Evolutionary conservation across 2,329 filamentous ascomycete genomes (phyloP).

Genomic region (Colletotrichum destructivum): DNA sequence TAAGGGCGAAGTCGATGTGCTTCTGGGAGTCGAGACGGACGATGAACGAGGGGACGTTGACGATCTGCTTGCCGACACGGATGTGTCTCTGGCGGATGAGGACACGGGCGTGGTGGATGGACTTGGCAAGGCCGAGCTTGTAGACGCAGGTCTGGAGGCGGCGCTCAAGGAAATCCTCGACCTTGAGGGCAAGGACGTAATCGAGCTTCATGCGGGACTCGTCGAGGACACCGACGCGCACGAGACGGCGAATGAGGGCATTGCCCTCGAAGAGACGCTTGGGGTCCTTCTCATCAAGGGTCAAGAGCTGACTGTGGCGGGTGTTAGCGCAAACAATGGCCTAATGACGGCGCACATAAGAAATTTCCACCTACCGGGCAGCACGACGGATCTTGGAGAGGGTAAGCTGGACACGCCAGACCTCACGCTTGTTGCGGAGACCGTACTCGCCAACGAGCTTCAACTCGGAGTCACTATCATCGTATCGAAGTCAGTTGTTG

Average conservation of each 20-base stretch:
- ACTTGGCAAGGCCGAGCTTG: slow-evolving; percentile 99
- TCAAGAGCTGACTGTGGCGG: slow-evolving; percentile 90
- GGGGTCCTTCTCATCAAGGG: slow-evolving; percentile 99
- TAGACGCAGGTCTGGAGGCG: slow-evolving; percentile 99
- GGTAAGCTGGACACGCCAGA: slow-evolving; percentile 99
- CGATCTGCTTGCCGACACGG: slow-evolving; percentile 99
- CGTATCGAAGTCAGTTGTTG: slow-evolving; percentile 74
- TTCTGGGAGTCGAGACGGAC: slow-evolving; percentile 99
- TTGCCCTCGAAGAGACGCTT: slow-evolving; percentile 99
- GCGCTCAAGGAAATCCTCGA: slow-evolving; percentile 99
- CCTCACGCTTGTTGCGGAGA: slow-evolving; percentile 99
- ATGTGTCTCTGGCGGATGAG: slow-evolving; percentile 99
- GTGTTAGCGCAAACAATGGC: slow-evolving; percentile 45
- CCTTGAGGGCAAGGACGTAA: slow-evolving; percentile 99
- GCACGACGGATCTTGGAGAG: slow-evolving; percentile 99
- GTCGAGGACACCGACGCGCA: slow-evolving; percentile 99
- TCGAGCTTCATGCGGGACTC: slow-evolving; percentile 99
- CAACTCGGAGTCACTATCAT: slow-evolving; percentile 94
- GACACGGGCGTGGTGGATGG: slow-evolving; percentile 99
- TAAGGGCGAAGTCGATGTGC: slow-evolving; percentile 99
- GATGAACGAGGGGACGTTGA: slow-evolving; percentile 99
- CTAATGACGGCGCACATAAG: not conserved
- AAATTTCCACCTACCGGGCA: slow-evolving; percentile 80
- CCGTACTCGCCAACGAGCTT: slow-evolving; percentile 99
- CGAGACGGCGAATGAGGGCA: slow-evolving; percentile 99